These are phyloP conservation scores for Termitomyces sp. DNA, from an alignment of 768 basidiomycete species.

Conservation along the genomic window DNA sequence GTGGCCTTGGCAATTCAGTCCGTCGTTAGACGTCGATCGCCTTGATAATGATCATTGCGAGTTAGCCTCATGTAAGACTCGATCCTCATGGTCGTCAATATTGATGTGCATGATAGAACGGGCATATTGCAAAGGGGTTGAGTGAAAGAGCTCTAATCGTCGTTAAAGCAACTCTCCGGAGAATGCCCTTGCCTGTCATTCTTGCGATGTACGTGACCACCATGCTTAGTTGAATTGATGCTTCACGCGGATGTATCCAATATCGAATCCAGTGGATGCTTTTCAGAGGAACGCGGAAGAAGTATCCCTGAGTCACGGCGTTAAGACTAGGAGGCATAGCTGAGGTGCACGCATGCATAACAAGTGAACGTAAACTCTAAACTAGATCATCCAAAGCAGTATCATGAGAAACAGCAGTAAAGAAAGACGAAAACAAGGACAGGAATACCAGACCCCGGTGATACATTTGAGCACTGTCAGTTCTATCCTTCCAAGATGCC, in stretches of 20 bases:
- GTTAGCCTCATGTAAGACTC: too few relatives aligned
- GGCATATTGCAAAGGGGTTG: too few relatives aligned
- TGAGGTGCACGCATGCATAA: neutral
- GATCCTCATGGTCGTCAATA: too few relatives aligned
- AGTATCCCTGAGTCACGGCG: neutral
- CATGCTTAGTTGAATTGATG: neutral
- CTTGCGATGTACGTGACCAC: neutral
- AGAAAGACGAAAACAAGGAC: neutral
- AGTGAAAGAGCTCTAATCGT: too few relatives aligned
- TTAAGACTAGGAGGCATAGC: too few relatives aligned
- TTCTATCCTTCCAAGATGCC: constrained; percentile 57
- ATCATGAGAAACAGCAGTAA: neutral
- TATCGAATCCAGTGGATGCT: neutral
- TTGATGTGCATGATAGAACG: too few relatives aligned
- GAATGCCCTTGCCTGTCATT: neutral
- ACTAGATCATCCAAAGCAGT: neutral
- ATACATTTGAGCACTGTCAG: neutral
- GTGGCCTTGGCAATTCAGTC: too few relatives aligned
- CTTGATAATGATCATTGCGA: too few relatives aligned
- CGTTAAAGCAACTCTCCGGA: neutral
- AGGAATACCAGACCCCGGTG: neutral
- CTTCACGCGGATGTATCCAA: neutral
- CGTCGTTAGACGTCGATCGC: too few relatives aligned
- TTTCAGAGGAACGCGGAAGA: neutral
- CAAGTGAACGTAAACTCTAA: too few relatives aligned